These are phyloP conservation scores for Geranomyces michiganensis DNA, from an alignment of 192 early-diverging fungal species.

Conservation along the genomic window DNA sequence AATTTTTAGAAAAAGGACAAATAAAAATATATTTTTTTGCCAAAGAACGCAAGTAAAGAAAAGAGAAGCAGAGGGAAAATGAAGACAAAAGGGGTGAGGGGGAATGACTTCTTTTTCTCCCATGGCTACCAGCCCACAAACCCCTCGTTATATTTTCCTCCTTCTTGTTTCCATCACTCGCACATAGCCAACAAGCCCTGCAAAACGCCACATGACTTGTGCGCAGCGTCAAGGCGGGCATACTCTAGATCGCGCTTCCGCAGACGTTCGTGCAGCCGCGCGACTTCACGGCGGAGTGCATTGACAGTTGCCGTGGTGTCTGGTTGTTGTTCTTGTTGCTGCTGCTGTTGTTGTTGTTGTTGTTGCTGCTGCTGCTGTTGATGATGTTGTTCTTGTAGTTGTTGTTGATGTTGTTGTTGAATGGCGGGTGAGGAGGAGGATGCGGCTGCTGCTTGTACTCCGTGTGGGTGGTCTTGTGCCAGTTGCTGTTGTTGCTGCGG, in stretches of 20 bases:
- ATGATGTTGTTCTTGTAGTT: conserved; percentile 20
- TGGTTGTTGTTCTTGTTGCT: conserved; percentile 14
- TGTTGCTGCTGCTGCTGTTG: conserved; percentile 1
- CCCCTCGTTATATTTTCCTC: no score
- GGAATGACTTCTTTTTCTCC: no score
- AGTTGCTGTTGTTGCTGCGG: conserved; percentile 25
- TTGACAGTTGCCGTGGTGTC: neutral
- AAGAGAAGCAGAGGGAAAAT: no score
- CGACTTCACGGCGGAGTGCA: conserved; percentile 11
- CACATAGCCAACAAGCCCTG: conserved; percentile 49
- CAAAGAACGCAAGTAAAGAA: no score
- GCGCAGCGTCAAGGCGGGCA: conserved; percentile 32
- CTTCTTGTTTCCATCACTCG: conserved; percentile 25
- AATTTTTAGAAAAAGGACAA: conserved; percentile 1
- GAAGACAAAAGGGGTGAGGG: no score
- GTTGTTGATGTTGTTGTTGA: conserved; percentile 11
- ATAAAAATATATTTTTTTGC: no score
- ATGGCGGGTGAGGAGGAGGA: neutral
- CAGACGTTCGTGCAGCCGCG: conserved; percentile 15
- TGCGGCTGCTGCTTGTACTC: neutral
- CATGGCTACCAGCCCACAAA: no score
- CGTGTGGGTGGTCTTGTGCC: neutral
- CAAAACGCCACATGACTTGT: conserved; percentile 44
- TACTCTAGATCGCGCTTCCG: conserved; percentile 26
- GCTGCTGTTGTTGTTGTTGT: conserved; percentile 13